Conservation (phyloP, 257 asterid genomes). For the Solanum etuberosum region DNA sequence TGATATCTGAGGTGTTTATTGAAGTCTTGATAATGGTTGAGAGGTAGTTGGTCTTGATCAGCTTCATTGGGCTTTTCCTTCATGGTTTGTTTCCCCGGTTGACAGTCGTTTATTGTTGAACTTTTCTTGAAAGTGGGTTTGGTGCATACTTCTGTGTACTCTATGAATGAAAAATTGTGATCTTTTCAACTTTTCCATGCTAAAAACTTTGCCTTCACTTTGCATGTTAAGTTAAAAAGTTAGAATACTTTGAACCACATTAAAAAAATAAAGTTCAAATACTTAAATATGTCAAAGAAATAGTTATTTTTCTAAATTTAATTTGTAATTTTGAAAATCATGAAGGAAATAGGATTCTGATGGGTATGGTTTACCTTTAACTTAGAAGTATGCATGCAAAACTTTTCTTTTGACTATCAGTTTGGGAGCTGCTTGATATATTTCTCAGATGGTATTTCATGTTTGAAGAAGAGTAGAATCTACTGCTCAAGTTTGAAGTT, state of each 20-base stretch:
- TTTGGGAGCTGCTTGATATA: background rate
- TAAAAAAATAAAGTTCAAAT: background rate
- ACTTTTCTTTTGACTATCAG: background rate
- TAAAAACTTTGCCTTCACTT: background rate
- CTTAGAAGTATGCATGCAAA: background rate
- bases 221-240: background rate
- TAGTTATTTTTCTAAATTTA: background rate
- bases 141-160: background rate
- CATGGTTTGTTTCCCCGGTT: background rate
- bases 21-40: background rate
- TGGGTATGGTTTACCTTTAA: background rate
- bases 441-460: background rate
- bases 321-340: background rate
- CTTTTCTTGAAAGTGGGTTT: background rate
- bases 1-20: background rate
- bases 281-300: background rate
- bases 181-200: background rate
- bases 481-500: background rate
- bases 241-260: background rate
- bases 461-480: background rate
- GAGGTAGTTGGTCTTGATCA: background rate
- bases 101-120: background rate
- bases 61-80: background rate
- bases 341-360: background rate
- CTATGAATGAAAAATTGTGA: background rate